Evolutionary conservation across 306 rosid genomes (phyloP).

Genomic region (Luffa acutangula): DNA sequence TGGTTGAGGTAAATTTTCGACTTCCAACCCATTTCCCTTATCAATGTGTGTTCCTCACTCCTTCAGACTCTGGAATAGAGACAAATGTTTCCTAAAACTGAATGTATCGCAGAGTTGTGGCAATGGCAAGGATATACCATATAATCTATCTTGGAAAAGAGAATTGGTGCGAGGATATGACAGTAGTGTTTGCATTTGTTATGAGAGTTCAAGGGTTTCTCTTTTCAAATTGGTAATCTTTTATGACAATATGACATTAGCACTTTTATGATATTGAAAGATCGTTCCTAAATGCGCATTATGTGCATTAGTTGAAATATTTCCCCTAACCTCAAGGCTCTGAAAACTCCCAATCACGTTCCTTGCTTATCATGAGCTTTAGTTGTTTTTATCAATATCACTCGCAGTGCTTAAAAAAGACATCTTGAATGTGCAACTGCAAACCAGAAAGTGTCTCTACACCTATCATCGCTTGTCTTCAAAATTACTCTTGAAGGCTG

Average conservation of each 20-base stretch:
- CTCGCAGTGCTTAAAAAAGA: not conserved
- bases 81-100: not conserved
- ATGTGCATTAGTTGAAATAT: not conserved
- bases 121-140: not conserved
- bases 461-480: not conserved
- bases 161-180: not conserved
- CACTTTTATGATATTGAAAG: not conserved
- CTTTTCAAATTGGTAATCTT: not conserved
- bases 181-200: not conserved
- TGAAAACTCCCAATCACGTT: not conserved
- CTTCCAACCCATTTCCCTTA: not conserved
- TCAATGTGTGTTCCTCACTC: not conserved
- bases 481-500: not conserved
- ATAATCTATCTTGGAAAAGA: not conserved
- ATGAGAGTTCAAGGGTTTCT: not conserved
- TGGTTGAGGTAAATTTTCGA: not conserved
- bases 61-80: not conserved
- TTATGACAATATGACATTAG: not conserved
- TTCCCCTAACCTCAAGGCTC: not conserved
- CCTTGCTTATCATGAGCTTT: not conserved
- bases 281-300: not conserved
- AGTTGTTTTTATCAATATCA: not conserved
- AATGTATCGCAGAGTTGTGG: not conserved
- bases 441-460: not conserved
- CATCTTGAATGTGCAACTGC: not conserved